phyloP scores from a whole-genome alignment of 805 yeast species.

The Priceomyces medius region DNA sequence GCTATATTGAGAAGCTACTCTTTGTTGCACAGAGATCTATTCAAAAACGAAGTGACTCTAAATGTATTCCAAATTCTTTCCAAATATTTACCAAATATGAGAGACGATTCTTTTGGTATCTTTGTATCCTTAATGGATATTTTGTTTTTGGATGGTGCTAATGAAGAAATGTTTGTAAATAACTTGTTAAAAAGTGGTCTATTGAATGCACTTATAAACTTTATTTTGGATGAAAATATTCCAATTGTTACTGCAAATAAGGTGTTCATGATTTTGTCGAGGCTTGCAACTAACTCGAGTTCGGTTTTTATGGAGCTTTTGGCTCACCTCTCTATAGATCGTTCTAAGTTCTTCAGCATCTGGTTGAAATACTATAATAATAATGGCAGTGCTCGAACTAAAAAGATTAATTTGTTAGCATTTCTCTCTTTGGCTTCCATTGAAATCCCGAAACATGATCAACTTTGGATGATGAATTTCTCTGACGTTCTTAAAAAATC shows the following conservation, averaged over 20 bases:
- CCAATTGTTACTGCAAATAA: constrained; percentile 41
- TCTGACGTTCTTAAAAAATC: constrained; percentile 30
- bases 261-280: constrained; percentile 35
- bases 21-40: constrained; percentile 44
- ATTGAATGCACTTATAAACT: constrained; percentile 41
- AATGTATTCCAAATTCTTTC: constrained; percentile 51
- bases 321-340: constrained; percentile 25
- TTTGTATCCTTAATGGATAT: constrained; percentile 57
- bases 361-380: constrained; percentile 47
- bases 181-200: constrained; percentile 45
- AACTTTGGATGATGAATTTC: constrained; percentile 20
- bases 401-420: constrained; percentile 68
- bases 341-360: constrained; percentile 20
- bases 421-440: constrained; percentile 48
- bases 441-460: constrained; percentile 26
- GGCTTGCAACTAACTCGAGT: constrained; percentile 35
- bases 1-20: constrained; percentile 64
- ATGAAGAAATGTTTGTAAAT: constrained; percentile 25
- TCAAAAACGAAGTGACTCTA: constrained; percentile 35
- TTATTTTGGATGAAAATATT: constrained; percentile 42
- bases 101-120: constrained; percentile 67
- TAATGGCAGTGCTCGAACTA: constrained; percentile 71
- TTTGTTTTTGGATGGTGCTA: constrained; percentile 32
- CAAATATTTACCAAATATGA: constrained; percentile 55
- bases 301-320: constrained; percentile 34